phyloP scores from a whole-genome alignment of 495 filamentous ascomycete species.

The Neurospora sublineolata region DNA sequence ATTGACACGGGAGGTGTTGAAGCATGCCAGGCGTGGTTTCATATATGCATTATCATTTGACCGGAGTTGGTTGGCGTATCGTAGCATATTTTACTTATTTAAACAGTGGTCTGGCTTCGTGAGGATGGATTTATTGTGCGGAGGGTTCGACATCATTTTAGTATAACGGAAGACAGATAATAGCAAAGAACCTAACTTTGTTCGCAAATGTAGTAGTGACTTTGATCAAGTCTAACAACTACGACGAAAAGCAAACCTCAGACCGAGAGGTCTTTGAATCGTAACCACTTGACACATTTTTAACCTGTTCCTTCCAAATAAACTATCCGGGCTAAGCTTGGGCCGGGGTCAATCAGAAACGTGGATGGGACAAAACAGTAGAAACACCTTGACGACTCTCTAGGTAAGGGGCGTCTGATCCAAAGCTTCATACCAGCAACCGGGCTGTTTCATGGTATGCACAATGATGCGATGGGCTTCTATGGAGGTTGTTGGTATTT shows the following conservation, averaged over 20 bases:
- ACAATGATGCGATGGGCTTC: neutral
- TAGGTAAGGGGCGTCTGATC: neutral
- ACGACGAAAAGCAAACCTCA: too few relatives aligned
- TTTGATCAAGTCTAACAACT: neutral
- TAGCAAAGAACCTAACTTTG: too few relatives aligned
- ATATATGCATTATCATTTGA: neutral
- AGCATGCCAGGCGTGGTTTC: neutral
- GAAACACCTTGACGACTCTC: conserved; percentile 4
- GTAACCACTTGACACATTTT: too few relatives aligned
- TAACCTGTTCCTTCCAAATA: too few relatives aligned
- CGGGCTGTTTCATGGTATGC: neutral
- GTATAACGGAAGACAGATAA: neutral
- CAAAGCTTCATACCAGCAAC: neutral
- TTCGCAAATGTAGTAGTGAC: neutral
- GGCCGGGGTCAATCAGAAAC: neutral
- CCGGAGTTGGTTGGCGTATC: neutral
- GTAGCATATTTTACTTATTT: neutral
- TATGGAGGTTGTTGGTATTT: neutral
- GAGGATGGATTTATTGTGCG: neutral
- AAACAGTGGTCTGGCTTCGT: neutral
- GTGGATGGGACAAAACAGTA: neutral
- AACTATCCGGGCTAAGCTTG: neutral
- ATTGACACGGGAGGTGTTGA: neutral
- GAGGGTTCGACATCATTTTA: neutral
- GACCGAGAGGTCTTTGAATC: too few relatives aligned